A percentile compares a stretch with the other conserved stretches of the same genome.
These are phyloP conservation scores for Senna tora DNA, from an alignment of 306 rosid species.

Conservation along the genomic window DNA sequence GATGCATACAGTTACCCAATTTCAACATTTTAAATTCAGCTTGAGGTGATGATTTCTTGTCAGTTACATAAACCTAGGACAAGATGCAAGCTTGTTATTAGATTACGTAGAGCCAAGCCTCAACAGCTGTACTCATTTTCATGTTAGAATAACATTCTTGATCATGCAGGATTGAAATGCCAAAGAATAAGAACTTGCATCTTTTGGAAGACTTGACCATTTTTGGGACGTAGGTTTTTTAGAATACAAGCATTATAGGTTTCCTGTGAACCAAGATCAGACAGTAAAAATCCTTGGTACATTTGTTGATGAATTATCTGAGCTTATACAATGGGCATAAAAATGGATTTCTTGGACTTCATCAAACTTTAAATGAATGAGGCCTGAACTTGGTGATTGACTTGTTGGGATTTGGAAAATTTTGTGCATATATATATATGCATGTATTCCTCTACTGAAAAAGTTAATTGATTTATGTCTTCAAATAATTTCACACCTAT, in stretches of 20 bases:
- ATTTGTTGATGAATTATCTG: slow-evolving; percentile 23
- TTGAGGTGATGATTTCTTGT: slow-evolving; percentile 13
- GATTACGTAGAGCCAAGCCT: not conserved
- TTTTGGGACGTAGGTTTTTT: slow-evolving; percentile 17
- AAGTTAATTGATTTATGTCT: slow-evolving; percentile 11
- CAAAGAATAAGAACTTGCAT: slow-evolving; percentile 4
- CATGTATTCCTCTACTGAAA: not conserved
- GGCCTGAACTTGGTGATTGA: not conserved
- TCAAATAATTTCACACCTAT: not conserved
- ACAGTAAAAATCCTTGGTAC: not conserved
- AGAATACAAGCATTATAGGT: not conserved
- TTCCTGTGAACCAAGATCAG: not conserved
- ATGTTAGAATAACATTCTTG: slow-evolving; percentile 23
- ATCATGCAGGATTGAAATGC: slow-evolving; percentile 12
- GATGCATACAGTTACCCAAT: slow-evolving; percentile 20
- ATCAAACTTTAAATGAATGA: slow-evolving; percentile 19
- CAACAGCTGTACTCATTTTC: not conserved
- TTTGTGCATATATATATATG: slow-evolving; percentile 12
- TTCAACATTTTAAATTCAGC: not conserved
- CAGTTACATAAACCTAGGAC: slow-evolving; percentile 8
- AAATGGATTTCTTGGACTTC: slow-evolving; percentile 5
- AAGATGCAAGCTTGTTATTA: slow-evolving; percentile 15
- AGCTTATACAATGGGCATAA: slow-evolving; percentile 15
- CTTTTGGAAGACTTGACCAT: slow-evolving; percentile 18
- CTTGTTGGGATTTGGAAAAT: not conserved